These are phyloP conservation scores for Macaranga tanarius DNA, from an alignment of 441 rosid species.

Conservation along the genomic window DNA sequence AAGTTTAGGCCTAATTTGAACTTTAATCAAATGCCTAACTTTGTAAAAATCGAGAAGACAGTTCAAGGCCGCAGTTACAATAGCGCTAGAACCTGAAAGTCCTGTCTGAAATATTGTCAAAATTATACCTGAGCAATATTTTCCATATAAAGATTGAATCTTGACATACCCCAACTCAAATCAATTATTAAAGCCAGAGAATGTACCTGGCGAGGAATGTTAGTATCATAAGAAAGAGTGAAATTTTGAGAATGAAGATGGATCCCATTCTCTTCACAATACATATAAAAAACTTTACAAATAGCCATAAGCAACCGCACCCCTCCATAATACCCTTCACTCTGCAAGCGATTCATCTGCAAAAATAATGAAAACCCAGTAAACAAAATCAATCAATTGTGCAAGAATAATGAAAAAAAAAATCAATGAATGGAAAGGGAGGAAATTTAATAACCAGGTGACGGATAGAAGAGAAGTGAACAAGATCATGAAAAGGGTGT, in stretches of 20 bases:
- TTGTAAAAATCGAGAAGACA: constrained; percentile 87
- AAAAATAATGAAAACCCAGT: neutral
- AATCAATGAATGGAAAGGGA: neutral
- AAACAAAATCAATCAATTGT: neutral
- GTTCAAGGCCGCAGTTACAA: constrained; percentile 78
- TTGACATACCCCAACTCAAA: no score
- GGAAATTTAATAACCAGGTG: constrained; percentile 47
- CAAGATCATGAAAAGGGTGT: constrained; percentile 77
- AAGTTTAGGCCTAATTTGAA: constrained; percentile 60
- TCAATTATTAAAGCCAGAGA: no score
- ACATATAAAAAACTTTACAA: constrained; percentile 57
- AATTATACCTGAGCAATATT: constrained; percentile 24
- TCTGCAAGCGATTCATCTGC: constrained; percentile 65
- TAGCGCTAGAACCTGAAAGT: constrained; percentile 95
- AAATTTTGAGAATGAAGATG: constrained; percentile 57
- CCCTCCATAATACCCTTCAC: constrained; percentile 91
- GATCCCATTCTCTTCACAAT: constrained; percentile 62
- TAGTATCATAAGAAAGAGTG: constrained; percentile 75
- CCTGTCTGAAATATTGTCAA: constrained; percentile 68
- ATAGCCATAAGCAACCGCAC: constrained; percentile 91
- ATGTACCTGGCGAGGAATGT: constrained; percentile 91
- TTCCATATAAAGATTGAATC: no score
- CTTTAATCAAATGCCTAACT: constrained; percentile 71
- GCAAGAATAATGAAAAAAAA: neutral
- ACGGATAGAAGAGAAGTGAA: constrained; percentile 61